These are phyloP conservation scores for Xanthoconium purpureum DNA, from an alignment of 768 basidiomycete species.

Conservation along the genomic window DNA sequence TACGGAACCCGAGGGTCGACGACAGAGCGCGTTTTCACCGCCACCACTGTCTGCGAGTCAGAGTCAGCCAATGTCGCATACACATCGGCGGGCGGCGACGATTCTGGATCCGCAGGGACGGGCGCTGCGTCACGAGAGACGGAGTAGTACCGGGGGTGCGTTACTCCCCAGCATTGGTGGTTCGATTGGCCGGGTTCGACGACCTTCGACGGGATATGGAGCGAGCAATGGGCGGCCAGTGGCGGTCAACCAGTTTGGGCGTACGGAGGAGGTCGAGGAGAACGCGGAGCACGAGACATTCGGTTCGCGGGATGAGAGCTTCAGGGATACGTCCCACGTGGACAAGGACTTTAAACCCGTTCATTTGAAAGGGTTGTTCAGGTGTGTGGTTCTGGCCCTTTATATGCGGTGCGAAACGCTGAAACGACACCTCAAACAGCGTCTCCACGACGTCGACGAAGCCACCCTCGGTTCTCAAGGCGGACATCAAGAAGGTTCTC, in stretches of 20 bases:
- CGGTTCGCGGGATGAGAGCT: conserved; percentile 40
- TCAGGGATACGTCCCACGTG: conserved; percentile 43
- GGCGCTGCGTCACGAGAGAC: conserved; percentile 62
- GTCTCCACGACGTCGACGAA: conserved; percentile 97
- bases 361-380: conserved; percentile 94
- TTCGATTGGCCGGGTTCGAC: conserved; percentile 63
- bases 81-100: conserved; percentile 75
- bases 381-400: conserved; percentile 41
- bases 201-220: conserved; percentile 68
- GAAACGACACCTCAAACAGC: conserved; percentile 36
- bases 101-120: conserved; percentile 68
- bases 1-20: conserved; percentile 22
- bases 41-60: conserved; percentile 39
- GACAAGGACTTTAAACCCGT: conserved; percentile 90
- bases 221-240: conserved; percentile 27
- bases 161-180: conserved; percentile 45
- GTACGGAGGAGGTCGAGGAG: conserved; percentile 47
- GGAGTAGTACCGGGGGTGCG: conserved; percentile 75
- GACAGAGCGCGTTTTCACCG: conserved; percentile 26
- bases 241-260: conserved; percentile 47
- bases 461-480: conserved; percentile 71
- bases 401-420: conserved; percentile 3
- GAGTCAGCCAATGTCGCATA: conserved; percentile 56
- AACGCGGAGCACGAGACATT: conserved; percentile 41
- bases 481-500: conserved; percentile 81